These are phyloP conservation scores for Vaccinium macrocarpon DNA, from an alignment of 148 eudicot genomes.

Conservation along the genomic window DNA sequence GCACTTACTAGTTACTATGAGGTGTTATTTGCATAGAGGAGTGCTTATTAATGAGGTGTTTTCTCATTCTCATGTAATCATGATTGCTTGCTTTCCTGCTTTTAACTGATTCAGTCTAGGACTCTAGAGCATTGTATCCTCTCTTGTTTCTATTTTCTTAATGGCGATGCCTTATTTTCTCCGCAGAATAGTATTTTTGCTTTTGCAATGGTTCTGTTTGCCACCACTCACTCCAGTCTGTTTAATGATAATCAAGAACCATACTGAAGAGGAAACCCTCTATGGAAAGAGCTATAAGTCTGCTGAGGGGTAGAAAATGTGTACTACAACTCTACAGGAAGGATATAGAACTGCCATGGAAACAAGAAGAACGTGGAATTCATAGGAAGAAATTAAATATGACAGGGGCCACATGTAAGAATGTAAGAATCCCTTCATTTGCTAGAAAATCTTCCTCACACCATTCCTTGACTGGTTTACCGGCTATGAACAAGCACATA, in stretches of 20 bases:
- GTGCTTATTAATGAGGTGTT: not conserved
- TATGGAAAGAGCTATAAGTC: not conserved
- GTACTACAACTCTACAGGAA: not conserved
- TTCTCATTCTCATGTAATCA: not conserved
- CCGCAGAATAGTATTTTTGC: not conserved
- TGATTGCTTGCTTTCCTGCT: not conserved
- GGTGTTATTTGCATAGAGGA: not conserved
- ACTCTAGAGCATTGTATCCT: not conserved
- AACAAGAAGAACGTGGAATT: not conserved
- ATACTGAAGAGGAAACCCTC: not conserved
- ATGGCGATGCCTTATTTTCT: not conserved
- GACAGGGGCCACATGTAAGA: not conserved
- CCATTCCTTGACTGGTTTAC: too few species aligned
- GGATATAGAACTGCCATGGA: constrained; percentile 1
- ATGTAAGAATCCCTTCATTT: not conserved
- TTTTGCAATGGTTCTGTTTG: not conserved
- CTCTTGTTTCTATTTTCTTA: not conserved
- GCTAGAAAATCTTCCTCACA: not conserved
- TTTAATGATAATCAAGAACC: not conserved
- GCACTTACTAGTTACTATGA: not conserved
- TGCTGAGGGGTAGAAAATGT: not conserved
- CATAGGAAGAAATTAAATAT: constrained; percentile 3
- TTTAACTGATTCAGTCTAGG: not conserved
- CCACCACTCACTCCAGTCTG: not conserved
- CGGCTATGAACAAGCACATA: too few species aligned